Evolutionary conservation across 1,284 basidiomycete genomes (phyloP), one percentile per base, ranked within the genome.

Genomic region (Fomitopsis schrenkii): DNA sequence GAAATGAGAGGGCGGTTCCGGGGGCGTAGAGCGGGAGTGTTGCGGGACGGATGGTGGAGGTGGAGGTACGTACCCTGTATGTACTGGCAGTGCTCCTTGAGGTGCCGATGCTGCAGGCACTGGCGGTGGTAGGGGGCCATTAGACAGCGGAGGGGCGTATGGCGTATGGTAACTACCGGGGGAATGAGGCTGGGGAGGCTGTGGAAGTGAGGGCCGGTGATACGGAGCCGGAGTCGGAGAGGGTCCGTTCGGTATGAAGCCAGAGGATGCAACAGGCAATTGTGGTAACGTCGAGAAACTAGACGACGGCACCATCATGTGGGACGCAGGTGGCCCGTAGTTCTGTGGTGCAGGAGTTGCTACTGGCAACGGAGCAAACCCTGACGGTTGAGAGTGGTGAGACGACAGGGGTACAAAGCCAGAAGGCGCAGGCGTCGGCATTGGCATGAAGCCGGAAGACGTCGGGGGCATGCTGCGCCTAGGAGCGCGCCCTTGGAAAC

Each of bases 391-490:
- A 9, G 82, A 78, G n/a, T 76, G 70, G 67, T 80, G 79, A 22
- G 72, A 66, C 50, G 67, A 63, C 15, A 73, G 53, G 8, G 72
- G 65, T 5, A 70, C 61, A 56, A 75, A 74, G 12, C 73, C 68
- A 15, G 75, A 74, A 10, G 75, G 67, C 26, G 70, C 68, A 7
- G 73, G 69, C 17, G 69, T 67, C 15, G 70, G 66, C 30, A 76
- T 65, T 15, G 74, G 73, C 62, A 83, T 74, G 67, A 90, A 91
- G n/a, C 89, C 89, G 17, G 90, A 88, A 0, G 87, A 84, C 17
- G 84, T 75, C 0, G 83, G 70, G 19, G 89, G 87, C 62, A 90
- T 74, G 66, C 86, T 90, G 65, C 87, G 84, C 59, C 89, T 78
- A n/a, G 86, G 83, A 45, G 81, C 82, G 14, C 66, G 68, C 60